Percentiles rank a stretch among this genome's conserved stretches.
phyloP scores from a whole-genome alignment of 2,329 filamentous ascomycete genomes.

The Diaporthe australafricana region DNA sequence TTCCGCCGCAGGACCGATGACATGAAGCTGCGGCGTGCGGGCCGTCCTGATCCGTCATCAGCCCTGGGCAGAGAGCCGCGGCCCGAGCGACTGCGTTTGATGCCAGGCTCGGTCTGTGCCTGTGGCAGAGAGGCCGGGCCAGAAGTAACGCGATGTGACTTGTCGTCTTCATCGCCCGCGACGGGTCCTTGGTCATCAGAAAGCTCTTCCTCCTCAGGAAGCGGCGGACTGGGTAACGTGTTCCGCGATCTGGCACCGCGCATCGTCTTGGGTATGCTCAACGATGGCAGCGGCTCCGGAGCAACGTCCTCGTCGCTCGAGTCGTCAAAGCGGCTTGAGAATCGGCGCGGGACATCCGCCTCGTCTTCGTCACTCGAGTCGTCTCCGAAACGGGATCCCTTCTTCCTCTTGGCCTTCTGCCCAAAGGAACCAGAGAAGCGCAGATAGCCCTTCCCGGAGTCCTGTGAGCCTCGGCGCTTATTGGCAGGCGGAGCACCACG shows the following conservation, averaged over 20 bases:
- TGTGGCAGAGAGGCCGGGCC: not conserved
- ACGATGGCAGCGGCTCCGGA: constrained; percentile 46
- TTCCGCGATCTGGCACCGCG: constrained; percentile 27
- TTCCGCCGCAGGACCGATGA: constrained; percentile 71
- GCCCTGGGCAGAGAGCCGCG: constrained; percentile 46
- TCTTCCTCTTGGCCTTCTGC: constrained; percentile 35
- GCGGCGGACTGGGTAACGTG: constrained; percentile 41
- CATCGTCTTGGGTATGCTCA: constrained; percentile 41
- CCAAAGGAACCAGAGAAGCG: constrained; percentile 33
- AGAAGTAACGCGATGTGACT: constrained; percentile 19
- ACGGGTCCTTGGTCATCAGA: constrained; percentile 62
- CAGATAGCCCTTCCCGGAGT: constrained; percentile 33
- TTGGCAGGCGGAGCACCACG: constrained; percentile 51
- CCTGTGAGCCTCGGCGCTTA: constrained; percentile 28
- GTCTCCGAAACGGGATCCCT: constrained; percentile 45
- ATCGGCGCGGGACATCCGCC: constrained; percentile 47
- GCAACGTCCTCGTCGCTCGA: constrained; percentile 70
- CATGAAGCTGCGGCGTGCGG: constrained; percentile 59
- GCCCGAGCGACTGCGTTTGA: constrained; percentile 57
- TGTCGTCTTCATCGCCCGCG: constrained; percentile 58
- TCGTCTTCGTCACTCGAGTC: constrained; percentile 45
- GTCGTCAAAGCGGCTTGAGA: constrained; percentile 67
- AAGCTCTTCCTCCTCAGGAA: constrained; percentile 60
- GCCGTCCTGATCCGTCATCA: constrained; percentile 37
- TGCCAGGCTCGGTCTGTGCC: constrained; percentile 41